Evolutionary conservation across 2,329 filamentous ascomycete species (phyloP).

Genomic region (Zasmidium cellare): DNA sequence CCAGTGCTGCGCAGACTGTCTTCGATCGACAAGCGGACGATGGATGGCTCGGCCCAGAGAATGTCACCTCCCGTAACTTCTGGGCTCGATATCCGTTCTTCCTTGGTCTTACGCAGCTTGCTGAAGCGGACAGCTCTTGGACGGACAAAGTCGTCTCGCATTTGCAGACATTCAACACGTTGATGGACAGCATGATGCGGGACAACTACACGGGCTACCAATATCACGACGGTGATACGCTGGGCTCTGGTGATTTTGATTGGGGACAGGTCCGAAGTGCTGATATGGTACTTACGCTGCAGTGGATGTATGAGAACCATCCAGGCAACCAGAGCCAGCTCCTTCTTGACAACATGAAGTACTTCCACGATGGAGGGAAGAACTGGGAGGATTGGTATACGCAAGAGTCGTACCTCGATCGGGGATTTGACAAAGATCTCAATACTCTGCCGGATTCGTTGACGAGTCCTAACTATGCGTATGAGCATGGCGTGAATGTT

Average conservation of each 20-base stretch:
- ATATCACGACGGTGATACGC: slow-evolving; percentile 43
- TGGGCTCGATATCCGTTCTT: slow-evolving; percentile 57
- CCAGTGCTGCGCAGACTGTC: slow-evolving; percentile 47
- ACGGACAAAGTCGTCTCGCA: slow-evolving; percentile 48
- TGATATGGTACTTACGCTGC: slow-evolving; percentile 49
- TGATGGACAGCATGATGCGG: slow-evolving; percentile 57
- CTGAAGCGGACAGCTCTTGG: slow-evolving; percentile 50
- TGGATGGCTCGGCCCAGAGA: slow-evolving; percentile 61
- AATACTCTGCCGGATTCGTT: slow-evolving; percentile 24
- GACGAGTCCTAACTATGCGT: slow-evolving; percentile 36
- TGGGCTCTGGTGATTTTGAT: slow-evolving; percentile 33
- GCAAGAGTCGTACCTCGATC: slow-evolving; percentile 29
- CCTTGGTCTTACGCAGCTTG: slow-evolving; percentile 52
- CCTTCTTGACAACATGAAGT: slow-evolving; percentile 46
- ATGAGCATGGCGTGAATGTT: slow-evolving; percentile 50
- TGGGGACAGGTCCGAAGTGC: slow-evolving; percentile 43
- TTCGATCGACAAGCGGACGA: slow-evolving; percentile 53
- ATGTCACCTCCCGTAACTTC: slow-evolving; percentile 44
- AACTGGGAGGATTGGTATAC: slow-evolving; percentile 38
- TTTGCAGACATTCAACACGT: slow-evolving; percentile 51
- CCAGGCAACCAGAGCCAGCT: slow-evolving; percentile 38
- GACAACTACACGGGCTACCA: slow-evolving; percentile 55
- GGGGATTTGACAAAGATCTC: slow-evolving; percentile 24
- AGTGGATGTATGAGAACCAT: slow-evolving; percentile 51
- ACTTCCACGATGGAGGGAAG: slow-evolving; percentile 39